Base-by-base conservation (phyloP, 805 yeast species). In the Yamadazyma olivae region DNA sequence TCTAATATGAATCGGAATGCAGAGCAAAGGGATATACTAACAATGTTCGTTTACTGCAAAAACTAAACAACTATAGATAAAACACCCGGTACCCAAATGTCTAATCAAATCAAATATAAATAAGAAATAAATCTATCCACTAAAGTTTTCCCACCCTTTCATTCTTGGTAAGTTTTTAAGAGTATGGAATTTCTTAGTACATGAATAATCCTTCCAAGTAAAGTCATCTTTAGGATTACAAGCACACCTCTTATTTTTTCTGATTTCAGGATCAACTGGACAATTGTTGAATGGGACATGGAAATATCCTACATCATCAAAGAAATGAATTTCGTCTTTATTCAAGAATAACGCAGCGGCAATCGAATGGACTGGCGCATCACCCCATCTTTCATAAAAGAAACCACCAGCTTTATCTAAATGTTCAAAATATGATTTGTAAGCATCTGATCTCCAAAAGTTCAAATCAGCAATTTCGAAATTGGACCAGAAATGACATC, bases 361-460 rank as follows among this genome's bases (percentile, higher is more conserved):
- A 51, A 87, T 80, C 5, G 95, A 83, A 60, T 87, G 96, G 33
- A 87, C 82, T 23, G 96, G 96, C 18, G 95, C 95, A 61, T 87
- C 96, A 50, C 95, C 95, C 96, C 95, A 86, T 62, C 95, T 75
- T 68, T 84, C 89, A 59, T 87, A 88, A 67, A 83, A 88, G 66
- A 88, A 88, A n/a, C 95, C 95, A 57, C 96, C 95, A 12, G 82
- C 75, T 43, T 75, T 59, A 61, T 88, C 95, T 52, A 88, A 73
- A 49, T 71, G 66, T 14, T 84, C 83, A 50, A 88, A 88, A 60
- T 81, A 88, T 38, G 74, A 71, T 30, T 60, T 49, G 56, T 88
- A 88, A 6, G 86, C 86, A 35, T 80, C 77, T 14, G 77, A 60
- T 56, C 93, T 73, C 87, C 88, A 85, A 57, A 87, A 75, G 37